Base-by-base conservation (phyloP, 2,329 filamentous ascomycete genomes). In the Samsoniella hepiali region DNA sequence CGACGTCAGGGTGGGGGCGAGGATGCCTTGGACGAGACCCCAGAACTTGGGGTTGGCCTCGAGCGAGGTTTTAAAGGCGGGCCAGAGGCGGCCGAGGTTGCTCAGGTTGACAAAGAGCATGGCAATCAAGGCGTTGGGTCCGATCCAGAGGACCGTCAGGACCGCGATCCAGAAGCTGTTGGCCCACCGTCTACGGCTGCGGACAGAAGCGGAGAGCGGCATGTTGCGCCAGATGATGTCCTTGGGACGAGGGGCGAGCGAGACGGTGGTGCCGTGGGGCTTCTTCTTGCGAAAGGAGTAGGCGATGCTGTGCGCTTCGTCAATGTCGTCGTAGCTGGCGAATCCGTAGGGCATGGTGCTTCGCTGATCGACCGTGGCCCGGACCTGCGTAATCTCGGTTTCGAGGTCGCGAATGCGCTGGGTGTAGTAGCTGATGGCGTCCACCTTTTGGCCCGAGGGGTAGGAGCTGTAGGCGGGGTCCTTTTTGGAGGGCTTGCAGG, bases 141-240 rank as follows among this genome's bases (percentile, higher is more conserved):
- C 92, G 66, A 96, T 88, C 90, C 93, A 99, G 8, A 96, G 72
- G 1, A 96, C 65, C 0, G 94, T 98, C 59, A 99, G 78, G 0
- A 94, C 70, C 3, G 84, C 79, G 49, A 97, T 88, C 92, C 93
- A 97, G 63, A 97, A 75, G 65, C 90, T 90, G 77, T 95, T 96
- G 70, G 92, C 82, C 66, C 94, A 83, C 45, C 88, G 83, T 69
- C 89, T 89, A 78, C 89, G 90, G 66, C 84, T 84, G 60, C 93
- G 86, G 1, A 87, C 84, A 34, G 84, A 79, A 45, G 87, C 87
- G 17, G 82, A 85, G 63, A 98, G 79, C 6, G 87, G 84, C 79
- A 99, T 84, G 71, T 99, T 99, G 73, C 92, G 89, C 95, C 95
- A 99, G 67, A 99, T 96, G 60, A 99, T 85, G 73, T 98, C 94